Percentiles rank a stretch among this genome's conserved stretches.
These are phyloP conservation scores for Pseudozyma sp. DNA, from an alignment of 1,284 basidiomycete species.

Conservation along the genomic window DNA sequence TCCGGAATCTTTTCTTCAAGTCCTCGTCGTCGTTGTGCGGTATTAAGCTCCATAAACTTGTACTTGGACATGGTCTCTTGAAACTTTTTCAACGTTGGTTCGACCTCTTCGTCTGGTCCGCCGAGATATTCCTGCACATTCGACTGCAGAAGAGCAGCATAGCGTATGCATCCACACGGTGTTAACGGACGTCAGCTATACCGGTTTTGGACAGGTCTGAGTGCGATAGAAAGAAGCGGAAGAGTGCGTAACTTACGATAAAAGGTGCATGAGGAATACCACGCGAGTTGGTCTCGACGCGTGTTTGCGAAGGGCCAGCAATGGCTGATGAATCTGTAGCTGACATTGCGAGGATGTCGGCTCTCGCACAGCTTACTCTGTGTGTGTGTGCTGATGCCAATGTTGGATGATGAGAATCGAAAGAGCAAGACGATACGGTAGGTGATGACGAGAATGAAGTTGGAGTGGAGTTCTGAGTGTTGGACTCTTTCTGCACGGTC, in stretches of 20 bases:
- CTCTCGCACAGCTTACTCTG: neutral
- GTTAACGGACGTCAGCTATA: neutral
- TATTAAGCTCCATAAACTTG: slow-evolving; percentile 93
- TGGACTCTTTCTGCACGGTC: slow-evolving; percentile 1
- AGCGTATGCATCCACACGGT: neutral
- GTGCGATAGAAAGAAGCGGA: neutral
- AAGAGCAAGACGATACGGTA: neutral
- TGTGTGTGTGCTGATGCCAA: neutral
- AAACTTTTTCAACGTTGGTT: slow-evolving; percentile 82
- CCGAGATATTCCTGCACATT: slow-evolving; percentile 90
- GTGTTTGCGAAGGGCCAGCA: slow-evolving; percentile 33
- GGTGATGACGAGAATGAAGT: neutral
- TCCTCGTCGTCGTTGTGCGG: slow-evolving; percentile 81
- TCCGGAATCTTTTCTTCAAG: slow-evolving; percentile 96
- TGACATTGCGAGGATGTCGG: slow-evolving; percentile 11
- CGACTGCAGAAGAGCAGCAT: slow-evolving; percentile 70
- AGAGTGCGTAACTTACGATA: slow-evolving; percentile 76
- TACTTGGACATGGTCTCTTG: slow-evolving; percentile 98
- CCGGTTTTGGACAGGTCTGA: neutral
- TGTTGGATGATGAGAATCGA: neutral
- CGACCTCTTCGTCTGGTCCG: slow-evolving; percentile 81
- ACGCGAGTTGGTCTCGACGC: slow-evolving; percentile 76
- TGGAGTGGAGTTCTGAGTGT: slow-evolving; percentile 12
- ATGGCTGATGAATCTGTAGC: slow-evolving; percentile 21
- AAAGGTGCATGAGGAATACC: slow-evolving; percentile 96